phyloP scores from a whole-genome alignment of 2,329 filamentous ascomycete genomes.

The Paecilomyces fulvus region DNA sequence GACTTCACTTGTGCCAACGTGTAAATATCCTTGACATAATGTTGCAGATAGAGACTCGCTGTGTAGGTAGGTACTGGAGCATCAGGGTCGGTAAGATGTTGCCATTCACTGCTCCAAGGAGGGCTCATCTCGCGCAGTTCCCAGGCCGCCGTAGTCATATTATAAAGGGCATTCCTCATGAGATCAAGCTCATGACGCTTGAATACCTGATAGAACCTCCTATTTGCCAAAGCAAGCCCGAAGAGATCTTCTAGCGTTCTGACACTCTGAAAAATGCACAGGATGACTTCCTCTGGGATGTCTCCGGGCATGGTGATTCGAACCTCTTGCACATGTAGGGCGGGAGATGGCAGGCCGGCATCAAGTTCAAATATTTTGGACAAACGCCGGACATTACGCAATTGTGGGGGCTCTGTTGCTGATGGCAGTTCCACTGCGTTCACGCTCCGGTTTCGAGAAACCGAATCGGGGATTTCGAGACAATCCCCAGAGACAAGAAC shows the following conservation, averaged over 20 bases:
- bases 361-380: slow-evolving; percentile 26
- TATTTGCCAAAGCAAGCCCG: slow-evolving; percentile 45
- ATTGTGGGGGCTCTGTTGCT: background rate
- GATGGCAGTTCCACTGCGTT: background rate
- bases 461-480: background rate
- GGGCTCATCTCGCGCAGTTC: slow-evolving; percentile 52
- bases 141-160: slow-evolving; percentile 51
- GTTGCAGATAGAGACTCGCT: slow-evolving; percentile 43
- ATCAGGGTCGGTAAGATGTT: slow-evolving; percentile 35
- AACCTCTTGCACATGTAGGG: slow-evolving; percentile 5
- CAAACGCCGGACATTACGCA: background rate
- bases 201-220: slow-evolving; percentile 50
- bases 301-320: slow-evolving; percentile 30
- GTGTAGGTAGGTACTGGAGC: slow-evolving; percentile 46
- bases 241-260: slow-evolving; percentile 48
- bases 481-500: background rate
- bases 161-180: slow-evolving; percentile 43
- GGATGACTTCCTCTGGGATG: slow-evolving; percentile 43
- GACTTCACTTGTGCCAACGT: slow-evolving; percentile 48
- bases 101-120: slow-evolving; percentile 38
- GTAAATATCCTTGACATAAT: slow-evolving; percentile 45
- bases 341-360: slow-evolving; percentile 15
- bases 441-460: background rate
- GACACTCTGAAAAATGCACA: slow-evolving; percentile 43
- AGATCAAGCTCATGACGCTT: slow-evolving; percentile 49